phyloP scores from a whole-genome alignment of 2,329 filamentous ascomycete species.

The Penicillium aurantiogriseum region DNA sequence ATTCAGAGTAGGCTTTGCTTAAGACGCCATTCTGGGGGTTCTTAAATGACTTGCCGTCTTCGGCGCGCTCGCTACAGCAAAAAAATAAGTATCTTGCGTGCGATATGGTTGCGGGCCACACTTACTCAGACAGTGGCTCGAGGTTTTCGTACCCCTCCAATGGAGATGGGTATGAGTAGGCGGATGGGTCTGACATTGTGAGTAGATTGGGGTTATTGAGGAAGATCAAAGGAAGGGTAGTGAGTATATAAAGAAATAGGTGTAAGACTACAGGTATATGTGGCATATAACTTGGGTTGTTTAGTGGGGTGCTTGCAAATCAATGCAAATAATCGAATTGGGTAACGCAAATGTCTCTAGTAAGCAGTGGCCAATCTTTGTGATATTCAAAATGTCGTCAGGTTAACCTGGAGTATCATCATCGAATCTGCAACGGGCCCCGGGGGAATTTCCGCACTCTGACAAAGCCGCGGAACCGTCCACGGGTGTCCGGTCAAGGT shows the following conservation, averaged over 20 bases:
- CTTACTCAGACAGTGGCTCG: conserved; percentile 48
- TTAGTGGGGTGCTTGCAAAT: conserved; percentile 5
- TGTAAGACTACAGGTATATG: neutral
- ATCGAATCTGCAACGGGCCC: neutral
- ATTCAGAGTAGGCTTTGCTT: conserved; percentile 69
- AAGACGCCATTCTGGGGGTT: conserved; percentile 62
- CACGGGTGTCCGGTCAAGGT: neutral
- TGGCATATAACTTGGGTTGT: neutral
- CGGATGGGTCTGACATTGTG: conserved; percentile 51
- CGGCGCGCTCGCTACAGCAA: conserved; percentile 53
- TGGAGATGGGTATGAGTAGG: conserved; percentile 56
- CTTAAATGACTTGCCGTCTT: conserved; percentile 73
- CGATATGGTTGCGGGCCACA: conserved; percentile 1
- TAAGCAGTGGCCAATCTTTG: neutral
- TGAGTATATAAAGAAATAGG: neutral
- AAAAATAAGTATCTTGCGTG: neutral
- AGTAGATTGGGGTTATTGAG: neutral
- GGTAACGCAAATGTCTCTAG: neutral
- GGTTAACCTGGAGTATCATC: neutral
- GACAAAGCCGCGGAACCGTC: conserved; percentile 20
- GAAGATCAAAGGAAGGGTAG: neutral
- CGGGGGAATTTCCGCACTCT: conserved; percentile 15
- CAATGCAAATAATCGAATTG: neutral
- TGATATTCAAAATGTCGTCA: neutral
- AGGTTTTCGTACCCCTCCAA: conserved; percentile 52